Base-by-base conservation (phyloP, 2,329 filamentous ascomycete species). In the Catunica adiposa region DNA sequence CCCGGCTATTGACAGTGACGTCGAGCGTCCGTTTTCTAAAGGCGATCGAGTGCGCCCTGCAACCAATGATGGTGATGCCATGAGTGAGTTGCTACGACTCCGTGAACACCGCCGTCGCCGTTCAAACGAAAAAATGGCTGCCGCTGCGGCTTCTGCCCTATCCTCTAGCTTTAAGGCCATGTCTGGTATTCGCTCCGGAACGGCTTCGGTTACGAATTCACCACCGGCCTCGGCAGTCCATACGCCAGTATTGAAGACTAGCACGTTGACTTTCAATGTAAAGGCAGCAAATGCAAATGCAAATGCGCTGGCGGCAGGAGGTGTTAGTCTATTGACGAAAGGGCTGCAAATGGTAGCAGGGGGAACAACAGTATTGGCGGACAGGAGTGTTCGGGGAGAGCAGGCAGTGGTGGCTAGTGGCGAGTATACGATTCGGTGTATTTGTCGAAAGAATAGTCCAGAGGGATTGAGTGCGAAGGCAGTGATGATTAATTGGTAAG, bases 401-500 rank as follows among this genome's bases (percentile, higher is more conserved):
- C 25, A 42, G 22, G 55, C 51, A 4, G 50, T 40, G n/a, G 20
- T 53, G 26, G 53, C 29, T 5, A 34, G 29, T 11, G 29, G 29
- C 5, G 29, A 54, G 31, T 46, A 70, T 46, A 68, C 67, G 22
- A 71, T 82, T 31, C 71, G 79, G 59, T 83, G 80, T 61, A 69
- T 81, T 17, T 83, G 80, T 63, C 71, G 72, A 56, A 66, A 67
- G 54, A 70, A 64, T 58, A 67, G 68, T 53, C 64, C 66, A 34
- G 71, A 73, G 42, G 70, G 72, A 48, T 70, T 72, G 52, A 46
- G 46, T 23, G 55, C 44, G 14, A 71, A 74, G 60, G 70, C 69
- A 57, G 79, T 79, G 61, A 74, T 83, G 73, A 73, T 83, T 57
- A 78, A 81, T 66, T 83, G 80, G 80, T 83, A 71, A 59, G 74